These are phyloP conservation scores for Sporothrix phasma DNA, from an alignment of 2,329 filamentous ascomycete species.

Conservation along the genomic window DNA sequence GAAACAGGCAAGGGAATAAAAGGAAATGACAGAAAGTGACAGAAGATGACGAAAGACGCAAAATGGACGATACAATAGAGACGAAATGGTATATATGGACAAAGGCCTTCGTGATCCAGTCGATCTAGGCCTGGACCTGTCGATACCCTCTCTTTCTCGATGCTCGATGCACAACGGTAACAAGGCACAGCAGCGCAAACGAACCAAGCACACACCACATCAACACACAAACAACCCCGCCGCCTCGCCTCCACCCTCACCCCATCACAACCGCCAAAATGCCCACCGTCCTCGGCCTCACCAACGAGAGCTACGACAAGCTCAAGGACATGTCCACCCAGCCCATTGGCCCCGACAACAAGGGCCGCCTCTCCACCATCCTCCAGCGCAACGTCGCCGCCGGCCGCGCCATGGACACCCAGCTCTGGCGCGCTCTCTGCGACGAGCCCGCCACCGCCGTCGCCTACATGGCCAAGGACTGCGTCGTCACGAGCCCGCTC, in stretches of 20 bases:
- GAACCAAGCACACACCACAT: background rate
- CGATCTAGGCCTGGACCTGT: background rate
- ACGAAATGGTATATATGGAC: background rate
- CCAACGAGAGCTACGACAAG: slow-evolving; percentile 21
- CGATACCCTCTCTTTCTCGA: background rate
- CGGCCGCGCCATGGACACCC: slow-evolving; percentile 30
- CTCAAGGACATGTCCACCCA: slow-evolving; percentile 11
- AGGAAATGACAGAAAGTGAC: background rate
- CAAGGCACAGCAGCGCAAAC: background rate
- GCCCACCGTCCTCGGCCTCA: slow-evolving; percentile 28
- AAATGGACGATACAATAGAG: background rate
- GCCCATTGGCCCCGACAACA: slow-evolving; percentile 20
- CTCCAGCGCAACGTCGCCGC: slow-evolving; percentile 30
- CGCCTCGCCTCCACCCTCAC: background rate
- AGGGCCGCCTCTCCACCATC: slow-evolving; percentile 29
- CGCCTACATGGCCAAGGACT: slow-evolving; percentile 31
- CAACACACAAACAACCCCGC: background rate
- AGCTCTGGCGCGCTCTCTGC: slow-evolving; percentile 31
- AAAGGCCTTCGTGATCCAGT: background rate
- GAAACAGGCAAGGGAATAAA: background rate
- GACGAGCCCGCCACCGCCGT: slow-evolving; percentile 28
- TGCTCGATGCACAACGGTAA: background rate
- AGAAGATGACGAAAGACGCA: background rate
- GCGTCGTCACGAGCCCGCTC: slow-evolving; percentile 30
- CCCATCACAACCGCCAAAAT: slow-evolving; percentile 17